Base-by-base conservation (phyloP, 441 rosid species). In the Aquilaria agallochum region DNA sequence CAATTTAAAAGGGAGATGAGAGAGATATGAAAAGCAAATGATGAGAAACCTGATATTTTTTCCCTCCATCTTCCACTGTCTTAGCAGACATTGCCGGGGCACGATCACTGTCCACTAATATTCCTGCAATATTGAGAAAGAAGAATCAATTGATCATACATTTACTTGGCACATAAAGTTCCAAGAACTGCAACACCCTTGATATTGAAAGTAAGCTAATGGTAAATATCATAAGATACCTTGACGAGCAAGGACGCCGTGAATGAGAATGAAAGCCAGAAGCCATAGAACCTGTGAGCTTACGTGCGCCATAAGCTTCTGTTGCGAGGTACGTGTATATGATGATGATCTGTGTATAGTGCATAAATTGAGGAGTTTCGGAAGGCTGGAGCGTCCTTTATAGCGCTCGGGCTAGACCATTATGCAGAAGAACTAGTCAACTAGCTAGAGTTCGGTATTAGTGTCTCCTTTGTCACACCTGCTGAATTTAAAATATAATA, bases 361-460 rank as follows among this genome's bases (percentile, higher is more conserved):
- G 36, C 9, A 51, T 56, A 64, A 68, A 69, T 72, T 58, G 81
- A 56, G 74, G 74, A 65, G 61, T 54, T 27, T 52, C 45, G 58
- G 49, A 44, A 56, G 54, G 40, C 32, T 50, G 52, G 34, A 14
- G 64, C 14, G 65, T 63, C 51, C 60, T 76, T 67, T 78, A 76
- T 78, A 82, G 42, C 42, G 4, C 1, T 36, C 42, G 7, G 76
- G 27, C 27, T 20, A 20, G 27, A 20, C 27, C 27, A 74, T 68
- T 57, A 57, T 76, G 69, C 72, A 78, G 36, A 31, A 72, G 74
- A 68, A 60, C 62, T 52, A 73, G 83, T 73, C 79, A 78, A 77
- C 27, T 20, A 74, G 72, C 74, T 76, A 74, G 79, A 81, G 81
- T 70, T 78, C 62, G 27, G 27, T 20, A 20, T 20, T 20, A 36